These are phyloP conservation scores for Colletotrichum cereale DNA, from an alignment of 2,329 filamentous ascomycete genomes.

Conservation along the genomic window DNA sequence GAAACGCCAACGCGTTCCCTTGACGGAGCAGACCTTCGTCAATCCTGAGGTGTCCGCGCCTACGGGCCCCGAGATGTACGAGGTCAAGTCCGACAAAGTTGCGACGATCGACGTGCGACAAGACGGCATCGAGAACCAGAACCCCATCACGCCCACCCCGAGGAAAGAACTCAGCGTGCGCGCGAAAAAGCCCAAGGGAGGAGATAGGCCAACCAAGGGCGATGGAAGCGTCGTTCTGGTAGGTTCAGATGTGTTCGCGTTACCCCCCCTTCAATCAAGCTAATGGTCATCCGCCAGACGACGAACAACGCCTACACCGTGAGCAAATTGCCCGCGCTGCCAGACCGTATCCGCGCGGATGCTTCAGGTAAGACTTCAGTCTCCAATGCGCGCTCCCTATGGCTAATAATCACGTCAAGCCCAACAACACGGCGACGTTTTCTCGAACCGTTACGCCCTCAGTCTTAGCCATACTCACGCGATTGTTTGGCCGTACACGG, in stretches of 20 bases:
- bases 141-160: slow-evolving; percentile 48
- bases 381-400: slow-evolving; percentile 19
- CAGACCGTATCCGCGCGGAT: slow-evolving; percentile 79
- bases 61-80: slow-evolving; percentile 63
- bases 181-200: slow-evolving; percentile 72
- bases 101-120: slow-evolving; percentile 59
- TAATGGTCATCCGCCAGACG: slow-evolving; percentile 66
- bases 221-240: slow-evolving; percentile 77
- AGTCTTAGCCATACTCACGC: slow-evolving; percentile 85
- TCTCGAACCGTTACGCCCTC: slow-evolving; percentile 79
- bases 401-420: slow-evolving; percentile 56
- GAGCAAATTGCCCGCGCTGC: slow-evolving; percentile 85
- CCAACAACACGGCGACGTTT: slow-evolving; percentile 75
- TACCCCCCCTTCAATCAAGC: slow-evolving; percentile 16
- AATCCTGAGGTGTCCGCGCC: slow-evolving; percentile 58
- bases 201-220: slow-evolving; percentile 73
- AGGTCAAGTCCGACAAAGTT: slow-evolving; percentile 67
- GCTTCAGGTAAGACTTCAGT: slow-evolving; percentile 68
- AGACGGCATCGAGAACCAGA: slow-evolving; percentile 60
- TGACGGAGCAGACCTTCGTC: slow-evolving; percentile 69
- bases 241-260: slow-evolving; percentile 47
- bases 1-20: slow-evolving; percentile 71
- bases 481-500: slow-evolving; percentile 89
- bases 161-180: slow-evolving; percentile 70
- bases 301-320: slow-evolving; percentile 88